phyloP scores from a whole-genome alignment of 768 basidiomycete genomes.

The Russula dissimulans region DNA sequence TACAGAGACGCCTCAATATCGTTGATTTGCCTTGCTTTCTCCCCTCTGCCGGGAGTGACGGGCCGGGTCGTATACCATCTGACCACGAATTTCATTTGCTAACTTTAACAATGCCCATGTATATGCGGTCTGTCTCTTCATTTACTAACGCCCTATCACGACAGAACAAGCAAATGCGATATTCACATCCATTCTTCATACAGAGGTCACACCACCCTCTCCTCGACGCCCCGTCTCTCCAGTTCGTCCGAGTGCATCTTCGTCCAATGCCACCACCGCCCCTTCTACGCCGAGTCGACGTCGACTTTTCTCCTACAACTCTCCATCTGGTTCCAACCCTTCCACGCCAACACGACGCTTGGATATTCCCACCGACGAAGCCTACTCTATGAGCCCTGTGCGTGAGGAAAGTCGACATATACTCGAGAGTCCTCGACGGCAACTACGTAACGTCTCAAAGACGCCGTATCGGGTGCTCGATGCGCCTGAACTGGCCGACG shows the following conservation, averaged over 20 bases:
- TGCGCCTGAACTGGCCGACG: slow-evolving; percentile 94
- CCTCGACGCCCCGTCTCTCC: slow-evolving; percentile 56
- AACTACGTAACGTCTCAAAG: slow-evolving; percentile 78
- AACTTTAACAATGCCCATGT: slow-evolving; percentile 3
- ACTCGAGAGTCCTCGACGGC: slow-evolving; percentile 75
- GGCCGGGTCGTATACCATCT: not conserved
- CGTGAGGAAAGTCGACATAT: slow-evolving; percentile 72
- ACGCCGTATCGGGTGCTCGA: slow-evolving; percentile 96
- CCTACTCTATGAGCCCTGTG: slow-evolving; percentile 86
- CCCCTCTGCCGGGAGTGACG: not conserved
- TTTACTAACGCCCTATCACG: slow-evolving; percentile 14
- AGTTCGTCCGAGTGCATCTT: slow-evolving; percentile 25
- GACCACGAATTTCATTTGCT: not conserved
- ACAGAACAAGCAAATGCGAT: slow-evolving; percentile 79
- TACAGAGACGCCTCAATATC: not conserved
- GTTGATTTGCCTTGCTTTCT: not conserved
- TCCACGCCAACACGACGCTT: slow-evolving; percentile 50
- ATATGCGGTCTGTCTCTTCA: slow-evolving; percentile 19
- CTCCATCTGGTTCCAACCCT: slow-evolving; percentile 45
- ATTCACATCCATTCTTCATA: slow-evolving; percentile 67
- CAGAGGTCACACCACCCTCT: slow-evolving; percentile 67
- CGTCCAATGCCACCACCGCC: slow-evolving; percentile 23
- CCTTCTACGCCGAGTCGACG: slow-evolving; percentile 41
- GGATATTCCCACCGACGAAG: slow-evolving; percentile 79
- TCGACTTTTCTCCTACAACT: slow-evolving; percentile 61